phyloP scores from a whole-genome alignment of 257 asterid genomes.

The Linaria vulgaris region DNA sequence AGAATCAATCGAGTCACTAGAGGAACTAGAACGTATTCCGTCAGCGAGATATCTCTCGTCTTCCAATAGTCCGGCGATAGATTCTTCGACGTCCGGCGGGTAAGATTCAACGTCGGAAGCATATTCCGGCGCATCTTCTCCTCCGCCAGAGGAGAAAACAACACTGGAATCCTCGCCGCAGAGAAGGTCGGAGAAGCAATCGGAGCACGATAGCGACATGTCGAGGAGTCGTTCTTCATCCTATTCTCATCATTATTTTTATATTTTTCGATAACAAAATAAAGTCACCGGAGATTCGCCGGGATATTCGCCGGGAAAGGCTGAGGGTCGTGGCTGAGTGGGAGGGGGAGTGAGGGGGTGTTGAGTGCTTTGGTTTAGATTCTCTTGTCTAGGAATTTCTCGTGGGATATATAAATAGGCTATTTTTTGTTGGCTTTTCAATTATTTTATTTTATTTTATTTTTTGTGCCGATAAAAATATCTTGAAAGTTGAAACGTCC shows the following conservation, averaged over 20 bases:
- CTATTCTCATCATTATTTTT: slow-evolving; percentile 38
- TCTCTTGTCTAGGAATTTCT: slow-evolving; percentile 36
- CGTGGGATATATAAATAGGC: slow-evolving; percentile 60
- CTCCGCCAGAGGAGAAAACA: slow-evolving; percentile 52
- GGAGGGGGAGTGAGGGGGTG: slow-evolving; percentile 45
- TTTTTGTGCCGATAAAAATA: neutral
- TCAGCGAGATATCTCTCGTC: slow-evolving; percentile 65
- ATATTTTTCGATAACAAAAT: neutral
- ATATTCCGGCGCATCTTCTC: slow-evolving; percentile 59
- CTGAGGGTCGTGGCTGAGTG: slow-evolving; percentile 35
- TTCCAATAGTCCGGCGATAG: slow-evolving; percentile 67
- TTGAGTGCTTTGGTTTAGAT: slow-evolving; percentile 44
- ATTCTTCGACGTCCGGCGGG: slow-evolving; percentile 57
- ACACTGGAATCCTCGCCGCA: slow-evolving; percentile 84
- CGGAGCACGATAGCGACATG: slow-evolving; percentile 83
- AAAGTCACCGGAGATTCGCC: slow-evolving; percentile 51
- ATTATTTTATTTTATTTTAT: neutral
- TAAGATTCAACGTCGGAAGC: slow-evolving; percentile 68
- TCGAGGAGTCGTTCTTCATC: slow-evolving; percentile 37
- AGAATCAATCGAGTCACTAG: slow-evolving; percentile 51
- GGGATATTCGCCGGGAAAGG: slow-evolving; percentile 55
- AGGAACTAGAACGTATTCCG: slow-evolving; percentile 37
- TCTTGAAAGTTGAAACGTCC: neutral
- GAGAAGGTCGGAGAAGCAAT: slow-evolving; percentile 89
- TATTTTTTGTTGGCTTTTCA: slow-evolving; percentile 25